phyloP scores from a whole-genome alignment of 768 basidiomycete genomes.

The Podaxis carcinomalis region DNA sequence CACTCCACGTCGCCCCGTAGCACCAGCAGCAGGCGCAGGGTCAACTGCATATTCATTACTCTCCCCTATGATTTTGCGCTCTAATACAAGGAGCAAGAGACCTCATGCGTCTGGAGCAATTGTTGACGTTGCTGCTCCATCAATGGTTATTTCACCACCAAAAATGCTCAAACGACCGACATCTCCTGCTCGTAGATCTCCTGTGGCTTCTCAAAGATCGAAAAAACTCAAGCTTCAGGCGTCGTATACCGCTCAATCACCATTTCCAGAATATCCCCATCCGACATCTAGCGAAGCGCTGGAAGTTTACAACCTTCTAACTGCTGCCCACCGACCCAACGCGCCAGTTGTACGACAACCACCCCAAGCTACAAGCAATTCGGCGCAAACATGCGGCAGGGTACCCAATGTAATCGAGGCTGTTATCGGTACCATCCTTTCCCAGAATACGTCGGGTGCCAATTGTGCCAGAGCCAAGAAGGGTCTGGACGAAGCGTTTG shows the following conservation, averaged over 20 bases:
- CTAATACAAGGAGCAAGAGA: background rate
- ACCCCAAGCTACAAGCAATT: constrained; percentile 26
- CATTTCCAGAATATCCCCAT: constrained; percentile 39
- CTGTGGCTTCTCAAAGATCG: background rate
- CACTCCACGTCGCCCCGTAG: background rate
- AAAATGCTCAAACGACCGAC: background rate
- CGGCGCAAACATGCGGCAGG: constrained; percentile 41
- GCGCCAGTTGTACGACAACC: constrained; percentile 21
- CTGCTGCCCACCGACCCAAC: constrained; percentile 29
- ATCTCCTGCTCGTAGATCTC: background rate
- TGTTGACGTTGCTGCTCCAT: background rate
- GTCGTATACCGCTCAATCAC: constrained; percentile 36
- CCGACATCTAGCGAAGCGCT: constrained; percentile 41
- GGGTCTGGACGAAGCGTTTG: constrained; percentile 43
- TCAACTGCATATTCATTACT: background rate
- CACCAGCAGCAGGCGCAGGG: background rate
- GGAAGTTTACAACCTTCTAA: constrained; percentile 38
- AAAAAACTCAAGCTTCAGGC: constrained; percentile 52
- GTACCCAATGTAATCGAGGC: constrained; percentile 53
- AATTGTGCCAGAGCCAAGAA: constrained; percentile 50
- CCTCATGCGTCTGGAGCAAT: background rate
- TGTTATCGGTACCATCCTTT: constrained; percentile 55
- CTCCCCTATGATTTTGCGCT: background rate
- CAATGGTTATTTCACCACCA: background rate
- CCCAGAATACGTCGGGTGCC: constrained; percentile 50